phyloP scores from a whole-genome alignment of 2,329 filamentous ascomycete genomes.

The Ceratocystis smalleyi region DNA sequence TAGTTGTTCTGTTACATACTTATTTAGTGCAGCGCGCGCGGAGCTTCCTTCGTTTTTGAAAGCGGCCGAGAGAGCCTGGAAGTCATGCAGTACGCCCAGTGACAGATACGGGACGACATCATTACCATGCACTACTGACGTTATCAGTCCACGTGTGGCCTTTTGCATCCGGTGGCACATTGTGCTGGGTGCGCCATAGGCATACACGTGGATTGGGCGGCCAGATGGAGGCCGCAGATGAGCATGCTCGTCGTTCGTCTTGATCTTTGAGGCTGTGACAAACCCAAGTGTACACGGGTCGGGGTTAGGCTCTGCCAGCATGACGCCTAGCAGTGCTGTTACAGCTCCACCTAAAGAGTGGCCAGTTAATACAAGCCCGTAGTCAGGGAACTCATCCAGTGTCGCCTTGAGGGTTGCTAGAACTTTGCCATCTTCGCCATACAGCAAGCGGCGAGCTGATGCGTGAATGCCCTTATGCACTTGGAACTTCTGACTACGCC shows the following conservation, averaged over 20 bases:
- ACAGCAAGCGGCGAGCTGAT: slow-evolving; percentile 50
- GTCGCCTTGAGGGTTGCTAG: slow-evolving; percentile 50
- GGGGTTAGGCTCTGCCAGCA: slow-evolving; percentile 49
- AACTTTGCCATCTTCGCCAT: slow-evolving; percentile 51
- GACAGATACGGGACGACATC: slow-evolving; percentile 62
- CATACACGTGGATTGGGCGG: slow-evolving; percentile 62
- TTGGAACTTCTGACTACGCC: slow-evolving; percentile 49
- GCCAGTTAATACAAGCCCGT: slow-evolving; percentile 53
- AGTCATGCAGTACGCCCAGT: slow-evolving; percentile 57
- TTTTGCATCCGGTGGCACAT: slow-evolving; percentile 55
- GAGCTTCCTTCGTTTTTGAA: slow-evolving; percentile 57
- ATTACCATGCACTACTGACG: slow-evolving; percentile 55
- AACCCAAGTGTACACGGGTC: slow-evolving; percentile 36
- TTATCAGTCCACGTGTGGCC: slow-evolving; percentile 58
- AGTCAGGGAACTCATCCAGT: slow-evolving; percentile 49
- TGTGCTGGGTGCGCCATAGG: slow-evolving; percentile 59
- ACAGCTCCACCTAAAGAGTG: slow-evolving; percentile 57
- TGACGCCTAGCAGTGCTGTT: slow-evolving; percentile 52
- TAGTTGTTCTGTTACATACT: slow-evolving; percentile 49
- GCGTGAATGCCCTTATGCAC: slow-evolving; percentile 63
- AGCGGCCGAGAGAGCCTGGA: slow-evolving; percentile 54
- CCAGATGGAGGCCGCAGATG: slow-evolving; percentile 36
- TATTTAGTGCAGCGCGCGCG: slow-evolving; percentile 50
- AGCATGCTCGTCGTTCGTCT: slow-evolving; percentile 4
- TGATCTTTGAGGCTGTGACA: slow-evolving; percentile 39